phyloP scores from a whole-genome alignment of 805 yeast genomes.

The Metschnikowia gelsemii region DNA sequence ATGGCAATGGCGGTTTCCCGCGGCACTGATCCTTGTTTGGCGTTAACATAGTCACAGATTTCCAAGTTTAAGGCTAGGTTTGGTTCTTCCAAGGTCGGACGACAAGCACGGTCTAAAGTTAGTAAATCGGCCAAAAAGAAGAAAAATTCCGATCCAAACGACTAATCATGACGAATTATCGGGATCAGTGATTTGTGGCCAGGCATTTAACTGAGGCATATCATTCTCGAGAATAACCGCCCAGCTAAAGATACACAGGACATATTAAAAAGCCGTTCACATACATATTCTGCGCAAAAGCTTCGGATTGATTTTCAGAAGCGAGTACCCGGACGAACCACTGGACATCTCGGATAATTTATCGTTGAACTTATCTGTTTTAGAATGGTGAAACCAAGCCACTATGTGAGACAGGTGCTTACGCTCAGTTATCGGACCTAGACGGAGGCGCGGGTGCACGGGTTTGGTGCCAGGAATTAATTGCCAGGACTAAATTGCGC shows the following conservation, averaged over 20 bases:
- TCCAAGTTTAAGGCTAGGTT: constrained; percentile 85
- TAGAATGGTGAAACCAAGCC: too few relatives aligned
- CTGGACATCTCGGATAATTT: too few relatives aligned
- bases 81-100: constrained; percentile 80
- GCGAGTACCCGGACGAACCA: constrained; percentile 30
- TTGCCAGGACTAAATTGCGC: too few relatives aligned
- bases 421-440: too few relatives aligned
- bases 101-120: constrained; percentile 72
- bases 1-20: constrained; percentile 89
- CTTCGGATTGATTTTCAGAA: constrained; percentile 47
- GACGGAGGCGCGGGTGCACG: too few relatives aligned
- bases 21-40: constrained; percentile 86
- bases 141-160: too few relatives aligned
- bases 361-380: not conserved
- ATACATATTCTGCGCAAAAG: constrained; percentile 45
- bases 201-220: too few relatives aligned
- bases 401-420: too few relatives aligned
- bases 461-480: too few relatives aligned
- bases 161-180: too few relatives aligned
- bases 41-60: constrained; percentile 90
- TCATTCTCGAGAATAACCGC: too few relatives aligned
- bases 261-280: constrained; percentile 22
- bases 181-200: too few relatives aligned
- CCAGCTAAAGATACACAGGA: not conserved
- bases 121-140: constrained; percentile 11